Evolutionary conservation across 208 protist species (phyloP).

Genomic region (Wallacemonas sp.): DNA sequence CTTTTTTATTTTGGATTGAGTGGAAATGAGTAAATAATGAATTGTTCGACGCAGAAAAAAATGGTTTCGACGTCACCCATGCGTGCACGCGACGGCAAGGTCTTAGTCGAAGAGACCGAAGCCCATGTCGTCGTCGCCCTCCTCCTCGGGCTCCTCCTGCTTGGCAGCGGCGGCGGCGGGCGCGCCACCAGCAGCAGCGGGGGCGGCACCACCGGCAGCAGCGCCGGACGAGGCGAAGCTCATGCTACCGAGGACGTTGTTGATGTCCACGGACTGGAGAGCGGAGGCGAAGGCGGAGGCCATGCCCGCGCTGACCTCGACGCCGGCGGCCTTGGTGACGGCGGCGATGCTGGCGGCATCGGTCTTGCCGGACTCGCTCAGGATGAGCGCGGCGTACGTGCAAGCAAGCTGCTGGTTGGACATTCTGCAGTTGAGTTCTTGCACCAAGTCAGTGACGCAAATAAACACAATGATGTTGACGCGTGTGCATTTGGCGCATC

Average conservation of each 20-base stretch:
- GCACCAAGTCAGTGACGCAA: not conserved
- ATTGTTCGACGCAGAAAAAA: not conserved
- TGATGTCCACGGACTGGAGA: constrained; percentile 55
- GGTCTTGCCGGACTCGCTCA: constrained; percentile 88
- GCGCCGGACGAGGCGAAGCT: constrained; percentile 49
- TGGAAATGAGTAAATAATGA: not conserved
- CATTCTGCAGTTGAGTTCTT: constrained; percentile 16
- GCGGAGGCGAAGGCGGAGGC: constrained; percentile 62
- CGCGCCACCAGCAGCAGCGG: constrained; percentile 31
- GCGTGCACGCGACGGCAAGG: not conserved
- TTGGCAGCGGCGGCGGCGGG: constrained; percentile 38
- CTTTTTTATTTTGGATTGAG: not conserved
- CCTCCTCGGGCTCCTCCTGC: constrained; percentile 71
- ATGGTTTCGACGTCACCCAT: not conserved
- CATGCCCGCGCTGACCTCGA: constrained; percentile 75
- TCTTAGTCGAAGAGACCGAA: constrained; percentile 90
- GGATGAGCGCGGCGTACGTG: constrained; percentile 93
- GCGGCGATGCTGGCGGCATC: constrained; percentile 60
- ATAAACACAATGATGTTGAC: not conserved
- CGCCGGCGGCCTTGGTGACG: constrained; percentile 76
- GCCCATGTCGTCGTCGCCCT: constrained; percentile 87
- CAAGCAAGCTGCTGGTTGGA: constrained; percentile 90
- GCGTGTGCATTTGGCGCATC: too few species aligned
- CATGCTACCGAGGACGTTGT: constrained; percentile 67
- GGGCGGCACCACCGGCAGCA: constrained; percentile 37